Evolutionary conservation across 768 basidiomycete genomes (phyloP).

Genomic region (Collybiopsis confluens): DNA sequence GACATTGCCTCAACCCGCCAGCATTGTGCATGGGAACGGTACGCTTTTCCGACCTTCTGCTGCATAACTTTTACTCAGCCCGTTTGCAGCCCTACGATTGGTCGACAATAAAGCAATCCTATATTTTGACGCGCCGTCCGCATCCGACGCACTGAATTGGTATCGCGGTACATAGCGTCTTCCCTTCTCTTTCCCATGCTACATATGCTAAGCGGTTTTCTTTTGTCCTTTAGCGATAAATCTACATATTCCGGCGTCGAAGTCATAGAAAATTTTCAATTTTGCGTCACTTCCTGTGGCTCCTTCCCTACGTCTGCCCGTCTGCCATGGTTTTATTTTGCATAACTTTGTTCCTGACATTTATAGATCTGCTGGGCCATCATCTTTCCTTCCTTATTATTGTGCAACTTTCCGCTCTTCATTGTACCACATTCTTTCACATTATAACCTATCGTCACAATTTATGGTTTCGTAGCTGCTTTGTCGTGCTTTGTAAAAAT

Average conservation of each 20-base stretch:
- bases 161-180: slow-evolving; percentile 62
- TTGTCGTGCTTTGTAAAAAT: slow-evolving; percentile 1
- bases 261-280: slow-evolving; percentile 43
- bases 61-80: slow-evolving; percentile 5
- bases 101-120: slow-evolving; percentile 91
- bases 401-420: not conserved
- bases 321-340: not conserved
- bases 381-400: not conserved
- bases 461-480: slow-evolving; percentile 5
- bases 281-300: slow-evolving; percentile 2
- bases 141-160: slow-evolving; percentile 86
- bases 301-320: not conserved
- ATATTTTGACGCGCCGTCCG: slow-evolving; percentile 81
- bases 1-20: slow-evolving; percentile 85
- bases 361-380: slow-evolving; percentile 1
- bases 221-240: slow-evolving; percentile 89
- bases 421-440: slow-evolving; percentile 1
- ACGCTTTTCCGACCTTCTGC: slow-evolving; percentile 9
- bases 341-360: not conserved
- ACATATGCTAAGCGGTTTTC: not conserved
- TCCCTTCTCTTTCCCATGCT: not conserved
- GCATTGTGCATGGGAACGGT: slow-evolving; percentile 87
- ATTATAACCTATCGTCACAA: slow-evolving; percentile 1
- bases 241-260: slow-evolving; percentile 81
- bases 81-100: slow-evolving; percentile 63